phyloP scores from a whole-genome alignment of 306 rosid genomes.

The Carpinus viminea region DNA sequence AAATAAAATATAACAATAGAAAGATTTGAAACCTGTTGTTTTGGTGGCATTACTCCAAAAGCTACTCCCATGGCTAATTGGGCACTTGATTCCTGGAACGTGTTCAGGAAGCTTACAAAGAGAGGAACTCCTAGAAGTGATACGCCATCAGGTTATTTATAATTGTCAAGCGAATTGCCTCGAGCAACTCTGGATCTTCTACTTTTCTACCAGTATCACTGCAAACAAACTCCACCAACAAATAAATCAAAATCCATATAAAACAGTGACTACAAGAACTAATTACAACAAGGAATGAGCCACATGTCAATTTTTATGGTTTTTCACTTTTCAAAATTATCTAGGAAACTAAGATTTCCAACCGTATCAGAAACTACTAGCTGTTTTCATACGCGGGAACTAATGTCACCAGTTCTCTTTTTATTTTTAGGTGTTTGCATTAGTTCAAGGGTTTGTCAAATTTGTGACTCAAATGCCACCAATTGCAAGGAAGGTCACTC shows the following conservation, averaged over 20 bases:
- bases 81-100: constrained; percentile 78
- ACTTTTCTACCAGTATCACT: constrained; percentile 90
- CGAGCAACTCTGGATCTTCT: constrained; percentile 92
- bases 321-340: background rate
- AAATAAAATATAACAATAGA: background rate
- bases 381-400: background rate
- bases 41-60: constrained; percentile 74
- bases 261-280: constrained; percentile 12
- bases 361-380: background rate
- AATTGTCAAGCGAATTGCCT: constrained; percentile 90
- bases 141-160: constrained; percentile 78
- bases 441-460: background rate
- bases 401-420: background rate
- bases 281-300: constrained; percentile 15
- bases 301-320: background rate
- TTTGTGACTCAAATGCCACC: constrained; percentile 6
- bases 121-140: constrained; percentile 34
- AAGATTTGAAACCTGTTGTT: constrained; percentile 61
- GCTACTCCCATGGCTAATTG: constrained; percentile 89
- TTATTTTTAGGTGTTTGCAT: background rate
- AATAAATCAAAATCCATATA: constrained; percentile 30
- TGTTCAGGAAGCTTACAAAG: constrained; percentile 25
- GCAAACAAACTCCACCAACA: constrained; percentile 54
- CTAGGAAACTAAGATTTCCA: constrained; percentile 1
- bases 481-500: background rate